phyloP scores from a whole-genome alignment of 768 basidiomycete genomes.

The Trametes sanguinea region DNA sequence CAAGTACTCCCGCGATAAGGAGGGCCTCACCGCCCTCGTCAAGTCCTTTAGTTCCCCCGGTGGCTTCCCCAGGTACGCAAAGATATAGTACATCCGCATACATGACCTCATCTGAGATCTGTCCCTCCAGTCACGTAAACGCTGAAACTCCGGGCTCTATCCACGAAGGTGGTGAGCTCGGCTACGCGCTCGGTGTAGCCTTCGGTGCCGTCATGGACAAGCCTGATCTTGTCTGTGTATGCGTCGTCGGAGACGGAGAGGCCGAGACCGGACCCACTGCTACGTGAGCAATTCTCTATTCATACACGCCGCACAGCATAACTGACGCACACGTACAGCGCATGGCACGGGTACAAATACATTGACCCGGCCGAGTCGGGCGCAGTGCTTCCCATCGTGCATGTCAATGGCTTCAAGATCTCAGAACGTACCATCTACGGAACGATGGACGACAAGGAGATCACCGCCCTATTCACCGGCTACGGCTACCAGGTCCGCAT shows the following conservation, averaged over 20 bases:
- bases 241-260: constrained; percentile 89
- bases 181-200: constrained; percentile 83
- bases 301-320: background rate
- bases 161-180: constrained; percentile 90
- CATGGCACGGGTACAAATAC: constrained; percentile 89
- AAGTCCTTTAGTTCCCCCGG: constrained; percentile 78
- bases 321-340: constrained; percentile 35
- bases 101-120: background rate
- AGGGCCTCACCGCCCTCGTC: constrained; percentile 69
- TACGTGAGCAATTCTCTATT: constrained; percentile 32
- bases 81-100: background rate
- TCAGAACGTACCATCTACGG: constrained; percentile 89
- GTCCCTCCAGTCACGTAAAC: constrained; percentile 59
- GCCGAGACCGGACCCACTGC: constrained; percentile 82
- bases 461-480: constrained; percentile 72
- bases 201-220: constrained; percentile 93
- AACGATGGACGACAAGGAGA: constrained; percentile 87
- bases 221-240: constrained; percentile 78
- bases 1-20: constrained; percentile 54
- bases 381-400: constrained; percentile 88
- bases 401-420: constrained; percentile 89
- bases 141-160: constrained; percentile 88
- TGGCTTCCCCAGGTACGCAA: constrained; percentile 72
- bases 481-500: constrained; percentile 91
- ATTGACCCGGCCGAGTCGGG: constrained; percentile 89